Conservation (phyloP, 345 rosid genomes). For the Citrus cavaleriei region DNA sequence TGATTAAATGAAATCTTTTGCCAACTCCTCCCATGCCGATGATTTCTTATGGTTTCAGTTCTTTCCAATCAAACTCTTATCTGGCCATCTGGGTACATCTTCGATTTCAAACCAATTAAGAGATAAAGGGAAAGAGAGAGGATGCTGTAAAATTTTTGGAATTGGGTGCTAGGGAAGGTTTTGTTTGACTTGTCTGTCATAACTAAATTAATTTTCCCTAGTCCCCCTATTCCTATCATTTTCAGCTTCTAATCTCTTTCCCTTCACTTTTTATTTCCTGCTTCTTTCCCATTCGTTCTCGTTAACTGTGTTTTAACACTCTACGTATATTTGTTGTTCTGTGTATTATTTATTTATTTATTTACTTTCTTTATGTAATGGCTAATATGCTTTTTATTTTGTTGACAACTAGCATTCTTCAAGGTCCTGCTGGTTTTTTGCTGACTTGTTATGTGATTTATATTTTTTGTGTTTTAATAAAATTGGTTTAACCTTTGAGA, state of each 20-base stretch:
- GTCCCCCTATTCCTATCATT: too few species aligned
- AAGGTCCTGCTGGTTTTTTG: too few species aligned
- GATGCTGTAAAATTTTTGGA: not conserved
- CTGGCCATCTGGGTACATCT: too few species aligned
- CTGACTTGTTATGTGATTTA: not conserved
- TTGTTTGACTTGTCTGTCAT: too few species aligned
- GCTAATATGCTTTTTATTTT: too few species aligned
- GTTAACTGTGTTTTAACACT: not conserved
- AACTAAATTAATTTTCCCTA: too few species aligned
- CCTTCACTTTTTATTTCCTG: not conserved
- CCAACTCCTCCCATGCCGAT: constrained; percentile 28
- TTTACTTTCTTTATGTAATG: not conserved
- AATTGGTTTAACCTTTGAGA: too few species aligned
- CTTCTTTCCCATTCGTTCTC: too few species aligned
- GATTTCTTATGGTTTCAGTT: constrained; percentile 10
- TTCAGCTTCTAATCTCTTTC: not conserved
- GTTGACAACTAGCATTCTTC: too few species aligned
- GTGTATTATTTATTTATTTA: not conserved
- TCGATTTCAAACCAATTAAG: too few species aligned
- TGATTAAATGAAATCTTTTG: not conserved
- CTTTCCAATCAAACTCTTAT: not conserved
- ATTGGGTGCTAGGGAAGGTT: not conserved
- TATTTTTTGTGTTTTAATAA: too few species aligned
- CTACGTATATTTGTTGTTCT: not conserved
- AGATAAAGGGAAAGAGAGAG: not conserved